These are phyloP conservation scores for Graphium sp. DNA, from an alignment of 2,329 filamentous ascomycete genomes.

Conservation along the genomic window DNA sequence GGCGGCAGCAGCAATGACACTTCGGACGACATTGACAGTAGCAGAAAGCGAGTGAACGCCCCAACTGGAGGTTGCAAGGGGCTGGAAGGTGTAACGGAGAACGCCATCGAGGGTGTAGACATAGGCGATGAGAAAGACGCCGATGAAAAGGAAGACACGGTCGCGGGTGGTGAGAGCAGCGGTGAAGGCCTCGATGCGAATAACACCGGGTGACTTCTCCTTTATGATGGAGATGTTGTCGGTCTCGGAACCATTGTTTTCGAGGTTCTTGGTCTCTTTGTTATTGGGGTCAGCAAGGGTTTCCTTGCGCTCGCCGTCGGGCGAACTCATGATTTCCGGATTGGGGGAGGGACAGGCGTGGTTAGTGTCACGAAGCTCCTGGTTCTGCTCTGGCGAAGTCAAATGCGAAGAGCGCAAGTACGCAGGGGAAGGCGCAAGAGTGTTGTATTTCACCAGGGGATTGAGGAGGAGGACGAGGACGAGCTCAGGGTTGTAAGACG, in stretches of 20 bases:
- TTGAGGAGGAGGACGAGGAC: too few relatives aligned
- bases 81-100: slow-evolving; percentile 37
- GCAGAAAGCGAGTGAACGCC: slow-evolving; percentile 34
- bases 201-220: slow-evolving; percentile 32
- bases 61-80: slow-evolving; percentile 33
- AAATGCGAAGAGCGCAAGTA: too few relatives aligned
- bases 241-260: background rate
- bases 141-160: slow-evolving; percentile 38
- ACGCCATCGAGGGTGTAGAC: slow-evolving; percentile 44
- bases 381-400: too few relatives aligned
- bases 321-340: too few relatives aligned
- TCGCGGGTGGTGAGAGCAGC: slow-evolving; percentile 32
- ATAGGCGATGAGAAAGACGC: slow-evolving; percentile 47
- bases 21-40: slow-evolving; percentile 38
- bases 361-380: too few relatives aligned
- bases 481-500: too few relatives aligned
- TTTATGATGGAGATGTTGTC: slow-evolving; percentile 3
- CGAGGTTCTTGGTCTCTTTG: too few relatives aligned
- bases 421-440: too few relatives aligned
- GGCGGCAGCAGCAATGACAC: slow-evolving; percentile 41
- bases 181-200: slow-evolving; percentile 39
- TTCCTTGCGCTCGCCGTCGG: too few relatives aligned
- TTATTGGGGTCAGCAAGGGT: too few relatives aligned
- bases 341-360: too few relatives aligned
- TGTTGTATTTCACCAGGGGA: too few relatives aligned